Evolutionary conservation across 2,329 filamentous ascomycete genomes (phyloP).

Genomic region (Aspergillus caelatus): DNA sequence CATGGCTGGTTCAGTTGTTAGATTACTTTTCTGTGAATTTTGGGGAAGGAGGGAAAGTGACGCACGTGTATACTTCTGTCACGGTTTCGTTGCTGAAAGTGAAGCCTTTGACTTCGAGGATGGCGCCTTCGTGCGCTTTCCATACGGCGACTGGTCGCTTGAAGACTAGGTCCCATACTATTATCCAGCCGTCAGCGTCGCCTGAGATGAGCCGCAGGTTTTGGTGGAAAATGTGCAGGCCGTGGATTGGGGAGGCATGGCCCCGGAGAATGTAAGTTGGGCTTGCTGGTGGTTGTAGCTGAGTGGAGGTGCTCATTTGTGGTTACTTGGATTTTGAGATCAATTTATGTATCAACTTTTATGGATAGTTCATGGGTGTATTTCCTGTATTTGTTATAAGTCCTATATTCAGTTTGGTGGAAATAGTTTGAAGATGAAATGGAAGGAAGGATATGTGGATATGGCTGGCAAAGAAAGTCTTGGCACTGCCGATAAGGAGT

Average conservation of each 20-base stretch:
- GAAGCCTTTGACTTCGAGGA: constrained; percentile 76
- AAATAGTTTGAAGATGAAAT: not conserved
- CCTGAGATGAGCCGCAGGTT: constrained; percentile 82
- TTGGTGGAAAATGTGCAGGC: constrained; percentile 68
- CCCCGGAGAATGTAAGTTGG: constrained; percentile 78
- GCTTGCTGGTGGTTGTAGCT: constrained; percentile 51
- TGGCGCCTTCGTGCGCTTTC: constrained; percentile 77
- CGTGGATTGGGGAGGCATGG: constrained; percentile 79
- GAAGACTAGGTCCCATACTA: constrained; percentile 80
- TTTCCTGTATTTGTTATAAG: not conserved
- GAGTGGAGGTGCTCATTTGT: constrained; percentile 18
- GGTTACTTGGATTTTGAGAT: too few species aligned
- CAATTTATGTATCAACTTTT: not conserved
- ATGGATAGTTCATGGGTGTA: not conserved
- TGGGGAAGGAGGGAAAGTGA: constrained; percentile 22
- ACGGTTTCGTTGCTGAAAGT: constrained; percentile 55
- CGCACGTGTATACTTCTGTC: constrained; percentile 82
- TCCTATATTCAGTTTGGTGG: not conserved
- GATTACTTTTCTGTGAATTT: not conserved
- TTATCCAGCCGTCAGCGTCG: constrained; percentile 86
- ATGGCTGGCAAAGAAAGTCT: not conserved
- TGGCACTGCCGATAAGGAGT: not conserved
- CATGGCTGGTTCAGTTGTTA: constrained; percentile 65
- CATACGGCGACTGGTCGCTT: constrained; percentile 83
- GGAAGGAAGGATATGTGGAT: not conserved